Percentiles rank a stretch among this genome's conserved stretches.
phyloP scores from a whole-genome alignment of 306 rosid genomes.

The Luffa aegyptiaca region DNA sequence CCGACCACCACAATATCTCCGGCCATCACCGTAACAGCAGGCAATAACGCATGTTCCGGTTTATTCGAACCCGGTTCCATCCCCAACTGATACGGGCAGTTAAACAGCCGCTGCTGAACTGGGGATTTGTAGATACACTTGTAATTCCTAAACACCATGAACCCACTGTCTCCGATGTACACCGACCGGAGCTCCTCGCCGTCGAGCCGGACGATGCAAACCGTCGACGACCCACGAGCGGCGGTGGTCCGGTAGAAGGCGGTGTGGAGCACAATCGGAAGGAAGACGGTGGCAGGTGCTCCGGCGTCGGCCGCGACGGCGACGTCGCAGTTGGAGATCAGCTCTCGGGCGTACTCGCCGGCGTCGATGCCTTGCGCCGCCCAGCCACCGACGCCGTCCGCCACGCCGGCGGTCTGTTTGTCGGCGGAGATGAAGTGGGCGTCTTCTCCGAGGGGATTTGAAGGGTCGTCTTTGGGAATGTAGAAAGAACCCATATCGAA shows the following conservation, averaged over 20 bases:
- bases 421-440: not conserved
- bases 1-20: not conserved
- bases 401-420: not conserved
- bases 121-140: not conserved
- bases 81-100: conserved; percentile 9
- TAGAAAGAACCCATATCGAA: not conserved
- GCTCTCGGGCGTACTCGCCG: not conserved
- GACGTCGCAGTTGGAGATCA: not conserved
- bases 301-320: not conserved
- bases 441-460: not conserved
- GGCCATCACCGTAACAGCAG: not conserved
- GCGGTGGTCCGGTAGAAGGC: not conserved
- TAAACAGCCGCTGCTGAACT: not conserved
- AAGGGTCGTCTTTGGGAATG: not conserved
- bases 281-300: not conserved
- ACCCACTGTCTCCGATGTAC: not conserved
- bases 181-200: not conserved
- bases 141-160: not conserved
- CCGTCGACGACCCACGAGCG: not conserved
- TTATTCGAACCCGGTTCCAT: not conserved
- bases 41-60: no score
- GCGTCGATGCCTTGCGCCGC: not conserved
- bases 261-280: not conserved
- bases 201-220: not conserved
- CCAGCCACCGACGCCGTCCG: not conserved